Evolutionary conservation across 495 filamentous ascomycete species (phyloP), one percentile per base, ranked within the genome.

Genomic region (Penicillium tannophilum): DNA sequence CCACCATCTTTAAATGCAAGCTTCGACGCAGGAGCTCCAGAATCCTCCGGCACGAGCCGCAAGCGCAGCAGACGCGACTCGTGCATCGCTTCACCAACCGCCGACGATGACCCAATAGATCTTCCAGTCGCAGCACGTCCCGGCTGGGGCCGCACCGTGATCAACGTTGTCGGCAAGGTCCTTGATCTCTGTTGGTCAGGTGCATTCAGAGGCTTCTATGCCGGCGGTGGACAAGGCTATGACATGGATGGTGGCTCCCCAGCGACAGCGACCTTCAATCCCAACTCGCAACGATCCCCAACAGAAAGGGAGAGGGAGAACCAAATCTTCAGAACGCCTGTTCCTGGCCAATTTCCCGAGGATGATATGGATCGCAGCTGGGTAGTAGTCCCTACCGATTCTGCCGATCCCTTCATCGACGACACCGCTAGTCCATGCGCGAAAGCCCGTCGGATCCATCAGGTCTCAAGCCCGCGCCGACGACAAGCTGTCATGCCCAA

Each of bases 131-230:
- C 55, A 33, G 55, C 48, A 19, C 64, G 64, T 28, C 53, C 69
- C 20, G 72, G 79, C 62, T 79, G 78, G 77, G 77, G 76, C 16
- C 79, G 65, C 43, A 73, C 73, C 5, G 78, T 83, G 26, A 74
- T 84, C 44, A 77, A 78, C 33, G 82, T 89, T 26, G 86, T 91
- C 8, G 90, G 90, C 7, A 93, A 87, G 69, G 85, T 94, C 9
- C 90, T 89, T 78, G 83, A 92, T 65, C 91, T 95, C 59, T 94
- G 91, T 79, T 88, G 79, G 65, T 77, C 79, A 1, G 83, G 84
- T 10, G 83, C 88, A 0, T 93, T 97, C 67, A 77, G 80, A 48
- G 92, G 92, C 0, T 97, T 97, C 72, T 87, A 93, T 55, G 89
- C 91, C 14, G 92, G 91, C 24, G 91, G 89, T 17, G 92, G 92